These are phyloP conservation scores for Grosmannia penicillata DNA, from an alignment of 2,329 filamentous ascomycete genomes.

Conservation along the genomic window DNA sequence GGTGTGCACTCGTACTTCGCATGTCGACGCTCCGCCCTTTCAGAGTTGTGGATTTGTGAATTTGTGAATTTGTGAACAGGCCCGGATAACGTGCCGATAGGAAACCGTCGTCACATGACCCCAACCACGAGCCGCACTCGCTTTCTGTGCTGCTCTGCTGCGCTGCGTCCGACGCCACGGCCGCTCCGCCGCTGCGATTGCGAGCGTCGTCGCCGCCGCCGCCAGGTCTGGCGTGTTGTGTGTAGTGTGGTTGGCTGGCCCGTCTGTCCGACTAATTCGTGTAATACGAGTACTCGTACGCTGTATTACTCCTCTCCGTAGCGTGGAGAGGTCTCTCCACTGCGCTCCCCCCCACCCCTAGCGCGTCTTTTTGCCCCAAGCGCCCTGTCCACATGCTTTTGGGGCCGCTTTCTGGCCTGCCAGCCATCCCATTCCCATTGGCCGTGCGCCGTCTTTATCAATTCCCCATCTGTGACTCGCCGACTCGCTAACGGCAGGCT, in stretches of 20 bases:
- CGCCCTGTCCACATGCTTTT: background rate
- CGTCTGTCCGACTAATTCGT: too few relatives aligned
- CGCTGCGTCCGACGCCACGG: background rate
- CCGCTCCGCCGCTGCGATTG: background rate
- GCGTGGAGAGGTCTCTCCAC: slow-evolving; percentile 6
- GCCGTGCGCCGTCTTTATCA: slow-evolving; percentile 10
- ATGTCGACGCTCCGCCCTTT: too few relatives aligned
- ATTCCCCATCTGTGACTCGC: slow-evolving; percentile 12
- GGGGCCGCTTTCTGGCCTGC: background rate
- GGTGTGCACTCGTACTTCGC: too few relatives aligned
- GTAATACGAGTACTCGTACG: too few relatives aligned
- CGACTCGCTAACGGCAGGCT: background rate
- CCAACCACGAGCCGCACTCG: too few relatives aligned
- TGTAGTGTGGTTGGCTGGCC: slow-evolving; percentile 4
- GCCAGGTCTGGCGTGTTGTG: background rate
- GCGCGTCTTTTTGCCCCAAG: slow-evolving; percentile 1
- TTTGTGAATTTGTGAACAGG: too few relatives aligned
- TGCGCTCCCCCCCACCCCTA: slow-evolving; percentile 7
- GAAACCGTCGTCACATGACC: too few relatives aligned
- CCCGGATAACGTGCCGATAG: too few relatives aligned
- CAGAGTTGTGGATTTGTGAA: too few relatives aligned
- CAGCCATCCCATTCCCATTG: background rate
- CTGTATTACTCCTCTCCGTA: background rate
- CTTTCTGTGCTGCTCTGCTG: too few relatives aligned
- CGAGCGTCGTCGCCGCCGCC: background rate